A percentile compares a stretch with the other conserved stretches of the same genome.
phyloP scores from a whole-genome alignment of 202 grass and related monocot species.

The Alloteropsis angusta region DNA sequence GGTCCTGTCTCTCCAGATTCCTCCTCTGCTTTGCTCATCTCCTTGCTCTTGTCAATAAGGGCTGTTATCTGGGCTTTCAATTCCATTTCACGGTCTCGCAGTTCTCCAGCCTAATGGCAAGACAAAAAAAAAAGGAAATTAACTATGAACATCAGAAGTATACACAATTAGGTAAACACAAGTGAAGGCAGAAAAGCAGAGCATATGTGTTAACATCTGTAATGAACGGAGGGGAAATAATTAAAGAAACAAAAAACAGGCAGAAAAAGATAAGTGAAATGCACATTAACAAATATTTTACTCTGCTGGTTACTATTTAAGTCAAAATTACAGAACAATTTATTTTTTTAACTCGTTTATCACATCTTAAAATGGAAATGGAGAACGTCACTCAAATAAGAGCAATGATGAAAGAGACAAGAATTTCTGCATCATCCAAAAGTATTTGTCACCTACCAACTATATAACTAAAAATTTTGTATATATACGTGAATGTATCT shows the following conservation, averaged over 20 bases:
- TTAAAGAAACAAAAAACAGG: neutral
- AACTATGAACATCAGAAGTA: neutral
- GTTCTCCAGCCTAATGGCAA: conserved; percentile 54
- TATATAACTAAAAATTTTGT: neutral
- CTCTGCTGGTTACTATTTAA: neutral
- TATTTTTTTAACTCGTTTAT: neutral
- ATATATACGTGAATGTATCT: neutral
- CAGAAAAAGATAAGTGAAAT: neutral
- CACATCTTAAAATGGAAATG: neutral
- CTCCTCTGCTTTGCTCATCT: conserved; percentile 75
- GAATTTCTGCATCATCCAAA: neutral
- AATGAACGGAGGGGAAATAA: neutral
- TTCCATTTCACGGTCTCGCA: conserved; percentile 86
- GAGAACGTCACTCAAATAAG: neutral
- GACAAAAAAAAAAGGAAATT: neutral
- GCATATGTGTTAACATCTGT: neutral
- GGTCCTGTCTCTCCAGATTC: conserved; percentile 66
- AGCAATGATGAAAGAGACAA: neutral
- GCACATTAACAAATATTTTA: neutral
- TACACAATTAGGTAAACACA: neutral
- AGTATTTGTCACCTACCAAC: conserved; percentile 3
- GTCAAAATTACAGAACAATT: neutral
- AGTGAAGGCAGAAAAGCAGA: neutral
- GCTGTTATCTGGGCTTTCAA: conserved; percentile 65
- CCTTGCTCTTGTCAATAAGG: conserved; percentile 74